These are phyloP conservation scores for Teratosphaeria zuluensis DNA, from an alignment of 2,329 filamentous ascomycete species.

Conservation along the genomic window DNA sequence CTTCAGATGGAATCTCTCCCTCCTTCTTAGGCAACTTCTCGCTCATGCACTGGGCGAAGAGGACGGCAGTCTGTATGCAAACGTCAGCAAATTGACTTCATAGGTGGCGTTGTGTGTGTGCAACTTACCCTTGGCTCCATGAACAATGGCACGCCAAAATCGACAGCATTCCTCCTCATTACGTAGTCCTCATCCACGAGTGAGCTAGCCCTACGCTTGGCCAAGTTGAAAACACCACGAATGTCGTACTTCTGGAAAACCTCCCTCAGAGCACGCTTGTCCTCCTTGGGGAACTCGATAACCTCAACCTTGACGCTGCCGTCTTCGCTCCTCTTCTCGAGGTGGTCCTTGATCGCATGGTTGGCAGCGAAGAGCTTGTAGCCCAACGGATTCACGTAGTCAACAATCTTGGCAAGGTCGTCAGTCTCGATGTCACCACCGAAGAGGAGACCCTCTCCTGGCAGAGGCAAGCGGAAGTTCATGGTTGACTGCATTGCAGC, in stretches of 20 bases:
- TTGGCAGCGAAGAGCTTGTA: constrained; percentile 92
- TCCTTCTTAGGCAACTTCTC: constrained; percentile 85
- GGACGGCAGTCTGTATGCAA: constrained; percentile 66
- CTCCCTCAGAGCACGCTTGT: constrained; percentile 88
- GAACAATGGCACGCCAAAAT: constrained; percentile 95
- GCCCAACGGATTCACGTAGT: constrained; percentile 77
- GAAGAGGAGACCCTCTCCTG: constrained; percentile 89
- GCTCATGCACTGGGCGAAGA: constrained; percentile 95
- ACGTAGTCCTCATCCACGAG: constrained; percentile 91
- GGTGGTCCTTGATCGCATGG: constrained; percentile 67
- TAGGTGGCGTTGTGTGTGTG: neutral
- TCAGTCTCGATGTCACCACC: constrained; percentile 70
- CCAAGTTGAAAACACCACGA: constrained; percentile 89
- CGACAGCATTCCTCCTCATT: constrained; percentile 85
- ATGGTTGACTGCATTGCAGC: constrained; percentile 89
- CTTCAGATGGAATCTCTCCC: constrained; percentile 73
- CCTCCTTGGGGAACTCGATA: constrained; percentile 92
- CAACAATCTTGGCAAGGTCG: constrained; percentile 66
- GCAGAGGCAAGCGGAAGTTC: constrained; percentile 96
- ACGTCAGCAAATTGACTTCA: constrained; percentile 4
- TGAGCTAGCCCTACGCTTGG: constrained; percentile 71
- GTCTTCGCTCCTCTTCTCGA: constrained; percentile 61
- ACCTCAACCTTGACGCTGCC: constrained; percentile 65
- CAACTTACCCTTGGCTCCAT: constrained; percentile 88
- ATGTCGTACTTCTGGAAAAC: constrained; percentile 98